These are phyloP conservation scores for Dactylellina sp. DNA, from an alignment of 2,329 filamentous ascomycete species.

Conservation along the genomic window DNA sequence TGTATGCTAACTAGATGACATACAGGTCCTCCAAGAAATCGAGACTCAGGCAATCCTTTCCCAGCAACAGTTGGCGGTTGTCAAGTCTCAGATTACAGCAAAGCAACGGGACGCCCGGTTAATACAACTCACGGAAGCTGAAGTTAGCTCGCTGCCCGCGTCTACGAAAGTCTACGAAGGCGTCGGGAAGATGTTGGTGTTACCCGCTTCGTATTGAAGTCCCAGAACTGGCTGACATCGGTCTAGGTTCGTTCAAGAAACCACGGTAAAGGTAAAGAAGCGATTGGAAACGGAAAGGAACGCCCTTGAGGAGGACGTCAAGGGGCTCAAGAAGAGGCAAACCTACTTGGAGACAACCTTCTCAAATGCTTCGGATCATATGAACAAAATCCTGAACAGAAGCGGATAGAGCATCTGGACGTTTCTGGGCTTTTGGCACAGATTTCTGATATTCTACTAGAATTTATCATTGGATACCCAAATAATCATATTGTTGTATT, in stretches of 20 bases:
- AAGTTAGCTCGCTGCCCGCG: slow-evolving; percentile 79
- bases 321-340: slow-evolving; percentile 85
- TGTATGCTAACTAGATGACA: slow-evolving; percentile 25
- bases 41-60: slow-evolving; percentile 87
- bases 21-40: slow-evolving; percentile 78
- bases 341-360: slow-evolving; percentile 94
- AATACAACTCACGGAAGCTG: slow-evolving; percentile 84
- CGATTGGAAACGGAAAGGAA: slow-evolving; percentile 81
- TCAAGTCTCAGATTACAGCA: slow-evolving; percentile 82
- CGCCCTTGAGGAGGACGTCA: slow-evolving; percentile 80
- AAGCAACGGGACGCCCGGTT: slow-evolving; percentile 92
- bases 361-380: slow-evolving; percentile 91
- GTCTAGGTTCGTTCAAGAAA: slow-evolving; percentile 85
- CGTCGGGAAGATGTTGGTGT: slow-evolving; percentile 90
- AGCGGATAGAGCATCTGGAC: slow-evolving; percentile 62
- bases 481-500: slow-evolving; percentile 23
- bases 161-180: slow-evolving; percentile 90
- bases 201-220: slow-evolving; percentile 7
- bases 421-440: slow-evolving; percentile 13
- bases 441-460: slow-evolving; percentile 7
- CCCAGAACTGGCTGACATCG: slow-evolving; percentile 22
- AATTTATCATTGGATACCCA: slow-evolving; percentile 33
- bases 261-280: slow-evolving; percentile 77
- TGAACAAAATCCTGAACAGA: slow-evolving; percentile 84
- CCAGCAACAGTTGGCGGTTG: slow-evolving; percentile 90